These are phyloP conservation scores for Cystobasidium onofrii DNA, from an alignment of 768 basidiomycete genomes.

Conservation along the genomic window DNA sequence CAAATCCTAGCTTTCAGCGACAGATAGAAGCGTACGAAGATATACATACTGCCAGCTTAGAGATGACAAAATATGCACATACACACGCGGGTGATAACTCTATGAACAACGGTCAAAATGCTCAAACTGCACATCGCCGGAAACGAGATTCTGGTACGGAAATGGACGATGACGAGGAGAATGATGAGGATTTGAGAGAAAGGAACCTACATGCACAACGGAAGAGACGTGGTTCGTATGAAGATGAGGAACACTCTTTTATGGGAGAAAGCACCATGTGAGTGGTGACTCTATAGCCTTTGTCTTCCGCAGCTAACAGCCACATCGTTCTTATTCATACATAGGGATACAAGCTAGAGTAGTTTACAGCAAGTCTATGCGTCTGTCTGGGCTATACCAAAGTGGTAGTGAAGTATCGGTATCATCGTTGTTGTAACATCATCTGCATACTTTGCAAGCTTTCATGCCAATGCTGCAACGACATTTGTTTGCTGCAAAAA, in stretches of 20 bases:
- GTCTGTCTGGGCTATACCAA: too few species aligned
- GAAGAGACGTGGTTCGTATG: background rate
- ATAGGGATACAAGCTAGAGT: background rate
- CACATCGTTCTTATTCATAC: too few species aligned
- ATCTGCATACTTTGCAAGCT: background rate
- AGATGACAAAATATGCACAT: slow-evolving; percentile 52
- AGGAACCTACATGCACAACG: slow-evolving; percentile 23
- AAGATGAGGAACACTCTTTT: background rate
- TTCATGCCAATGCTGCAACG: background rate
- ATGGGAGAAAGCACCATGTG: background rate
- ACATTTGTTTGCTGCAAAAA: too few species aligned
- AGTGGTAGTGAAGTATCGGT: background rate
- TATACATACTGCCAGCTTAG: slow-evolving; percentile 71
- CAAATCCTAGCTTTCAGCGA: slow-evolving; percentile 80
- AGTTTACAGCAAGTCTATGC: background rate
- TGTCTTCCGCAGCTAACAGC: too few species aligned
- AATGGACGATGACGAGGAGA: background rate
- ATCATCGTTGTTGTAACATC: background rate
- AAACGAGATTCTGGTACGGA: background rate
- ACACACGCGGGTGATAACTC: slow-evolving; percentile 14
- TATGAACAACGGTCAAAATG: background rate
- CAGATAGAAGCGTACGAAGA: slow-evolving; percentile 95
- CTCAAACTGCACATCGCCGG: background rate
- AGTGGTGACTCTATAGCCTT: background rate
- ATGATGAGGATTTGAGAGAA: slow-evolving; percentile 22